Conservation (phyloP, 345 rosid species). For the Isatis tinctoria region DNA sequence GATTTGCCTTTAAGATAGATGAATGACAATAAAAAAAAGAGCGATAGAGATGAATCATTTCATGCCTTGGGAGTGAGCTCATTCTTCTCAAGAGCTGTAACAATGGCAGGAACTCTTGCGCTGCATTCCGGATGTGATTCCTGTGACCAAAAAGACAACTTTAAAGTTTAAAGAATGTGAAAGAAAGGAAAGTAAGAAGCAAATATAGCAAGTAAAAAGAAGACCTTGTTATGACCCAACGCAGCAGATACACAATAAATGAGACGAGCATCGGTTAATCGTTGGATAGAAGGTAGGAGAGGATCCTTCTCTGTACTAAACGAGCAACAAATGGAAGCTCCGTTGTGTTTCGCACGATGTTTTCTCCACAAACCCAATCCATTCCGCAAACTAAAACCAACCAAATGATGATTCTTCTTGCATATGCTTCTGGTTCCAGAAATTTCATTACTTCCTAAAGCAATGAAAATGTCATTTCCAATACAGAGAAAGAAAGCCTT, state of each 20-base stretch:
- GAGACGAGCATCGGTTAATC: conserved; percentile 49
- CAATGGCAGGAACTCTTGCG: conserved; percentile 87
- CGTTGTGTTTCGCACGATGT: background rate
- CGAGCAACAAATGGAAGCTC: conserved; percentile 37
- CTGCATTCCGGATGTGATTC: conserved; percentile 93
- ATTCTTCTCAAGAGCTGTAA: conserved; percentile 70
- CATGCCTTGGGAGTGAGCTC: conserved; percentile 72
- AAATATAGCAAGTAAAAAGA: background rate
- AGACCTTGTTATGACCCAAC: conserved; percentile 88
- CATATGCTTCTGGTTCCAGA: conserved; percentile 13
- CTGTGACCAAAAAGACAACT: conserved; percentile 32
- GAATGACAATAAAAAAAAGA: background rate
- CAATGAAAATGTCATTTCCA: background rate
- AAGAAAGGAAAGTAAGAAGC: background rate
- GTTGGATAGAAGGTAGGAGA: conserved; percentile 26
- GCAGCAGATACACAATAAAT: conserved; percentile 78
- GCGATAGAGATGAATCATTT: background rate
- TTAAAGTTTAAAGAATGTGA: background rate
- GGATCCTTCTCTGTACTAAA: conserved; percentile 34
- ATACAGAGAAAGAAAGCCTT: background rate
- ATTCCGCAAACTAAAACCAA: conserved; percentile 7
- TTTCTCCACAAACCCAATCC: conserved; percentile 16
- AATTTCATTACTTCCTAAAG: conserved; percentile 14
- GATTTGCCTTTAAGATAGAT: background rate
- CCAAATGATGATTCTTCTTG: conserved; percentile 14